These are phyloP conservation scores for Aspergillus fructus DNA, from an alignment of 2,329 filamentous ascomycete genomes.

Conservation along the genomic window DNA sequence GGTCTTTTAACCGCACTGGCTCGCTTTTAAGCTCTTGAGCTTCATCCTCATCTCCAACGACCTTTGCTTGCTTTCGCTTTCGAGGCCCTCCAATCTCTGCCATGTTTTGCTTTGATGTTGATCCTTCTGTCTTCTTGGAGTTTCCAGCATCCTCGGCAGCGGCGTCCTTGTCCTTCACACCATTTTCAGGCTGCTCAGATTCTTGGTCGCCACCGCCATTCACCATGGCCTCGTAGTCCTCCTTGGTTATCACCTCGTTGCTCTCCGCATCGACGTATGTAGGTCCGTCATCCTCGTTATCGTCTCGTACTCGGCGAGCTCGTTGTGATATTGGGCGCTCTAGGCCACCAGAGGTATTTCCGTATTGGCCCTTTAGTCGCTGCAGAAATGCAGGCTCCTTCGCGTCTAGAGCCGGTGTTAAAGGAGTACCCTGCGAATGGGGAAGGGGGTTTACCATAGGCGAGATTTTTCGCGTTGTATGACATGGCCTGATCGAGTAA, in stretches of 20 bases:
- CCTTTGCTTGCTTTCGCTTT: constrained; percentile 44
- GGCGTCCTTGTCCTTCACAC: constrained; percentile 10
- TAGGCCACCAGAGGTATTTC: constrained; percentile 34
- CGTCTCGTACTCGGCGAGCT: constrained; percentile 35
- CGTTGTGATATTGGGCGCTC: constrained; percentile 35
- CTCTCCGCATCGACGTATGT: constrained; percentile 46
- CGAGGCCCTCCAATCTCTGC: constrained; percentile 42
- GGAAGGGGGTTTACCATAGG: constrained; percentile 37
- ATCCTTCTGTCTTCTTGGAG: constrained; percentile 12
- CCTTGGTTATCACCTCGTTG: constrained; percentile 45
- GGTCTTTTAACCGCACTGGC: constrained; percentile 22
- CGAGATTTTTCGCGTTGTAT: constrained; percentile 45
- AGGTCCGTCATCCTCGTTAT: constrained; percentile 42
- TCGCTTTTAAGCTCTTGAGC: constrained; percentile 20
- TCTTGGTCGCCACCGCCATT: constrained; percentile 22
- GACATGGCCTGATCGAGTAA: constrained; percentile 30
- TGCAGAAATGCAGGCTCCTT: constrained; percentile 46
- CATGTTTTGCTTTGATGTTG: constrained; percentile 34
- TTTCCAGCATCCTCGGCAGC: constrained; percentile 14
- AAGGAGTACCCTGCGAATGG: neutral
- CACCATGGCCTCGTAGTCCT: constrained; percentile 43
- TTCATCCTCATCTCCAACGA: constrained; percentile 41
- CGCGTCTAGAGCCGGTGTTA: constrained; percentile 30
- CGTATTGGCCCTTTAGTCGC: constrained; percentile 40
- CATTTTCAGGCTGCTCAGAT: constrained; percentile 13